Percentiles rank a stretch among this genome's conserved stretches.
Evolutionary conservation across 2,329 filamentous ascomycete genomes (phyloP).

Genomic region (Aspergillus oerlinghausenensis): DNA sequence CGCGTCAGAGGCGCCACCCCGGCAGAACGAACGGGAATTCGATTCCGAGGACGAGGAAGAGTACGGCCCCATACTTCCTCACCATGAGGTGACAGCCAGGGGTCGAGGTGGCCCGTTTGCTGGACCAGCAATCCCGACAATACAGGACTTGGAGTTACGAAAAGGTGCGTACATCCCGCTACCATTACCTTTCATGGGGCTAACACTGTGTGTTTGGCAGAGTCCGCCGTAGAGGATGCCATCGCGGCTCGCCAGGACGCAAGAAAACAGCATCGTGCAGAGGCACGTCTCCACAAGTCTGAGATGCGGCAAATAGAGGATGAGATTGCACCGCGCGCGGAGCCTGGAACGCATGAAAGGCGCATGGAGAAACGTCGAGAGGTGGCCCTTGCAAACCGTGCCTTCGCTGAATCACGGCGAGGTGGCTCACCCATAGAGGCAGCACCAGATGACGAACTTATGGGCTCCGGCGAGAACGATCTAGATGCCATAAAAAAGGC

Average conservation of each 20-base stretch:
- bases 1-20: background rate
- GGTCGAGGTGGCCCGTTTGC: slow-evolving; percentile 11
- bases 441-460: slow-evolving; percentile 68
- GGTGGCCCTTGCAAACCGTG: slow-evolving; percentile 65
- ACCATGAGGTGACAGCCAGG: slow-evolving; percentile 12
- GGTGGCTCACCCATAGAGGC: slow-evolving; percentile 60
- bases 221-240: slow-evolving; percentile 29
- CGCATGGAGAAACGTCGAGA: slow-evolving; percentile 80
- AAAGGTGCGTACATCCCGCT: slow-evolving; percentile 27
- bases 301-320: slow-evolving; percentile 47
- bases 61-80: slow-evolving; percentile 54
- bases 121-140: slow-evolving; percentile 63
- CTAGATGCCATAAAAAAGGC: slow-evolving; percentile 61
- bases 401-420: slow-evolving; percentile 59
- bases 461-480: slow-evolving; percentile 59
- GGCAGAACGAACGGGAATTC: slow-evolving; percentile 31
- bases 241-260: slow-evolving; percentile 25
- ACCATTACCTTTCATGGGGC: background rate
- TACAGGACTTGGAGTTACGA: slow-evolving; percentile 66
- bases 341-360: slow-evolving; percentile 76
- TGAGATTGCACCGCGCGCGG: slow-evolving; percentile 76
- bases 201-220: slow-evolving; percentile 8
- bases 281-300: slow-evolving; percentile 47
- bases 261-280: slow-evolving; percentile 38
- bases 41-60: slow-evolving; percentile 57